These are phyloP conservation scores for Limonium bicolor DNA, from an alignment of 148 eudicot species.

Conservation along the genomic window DNA sequence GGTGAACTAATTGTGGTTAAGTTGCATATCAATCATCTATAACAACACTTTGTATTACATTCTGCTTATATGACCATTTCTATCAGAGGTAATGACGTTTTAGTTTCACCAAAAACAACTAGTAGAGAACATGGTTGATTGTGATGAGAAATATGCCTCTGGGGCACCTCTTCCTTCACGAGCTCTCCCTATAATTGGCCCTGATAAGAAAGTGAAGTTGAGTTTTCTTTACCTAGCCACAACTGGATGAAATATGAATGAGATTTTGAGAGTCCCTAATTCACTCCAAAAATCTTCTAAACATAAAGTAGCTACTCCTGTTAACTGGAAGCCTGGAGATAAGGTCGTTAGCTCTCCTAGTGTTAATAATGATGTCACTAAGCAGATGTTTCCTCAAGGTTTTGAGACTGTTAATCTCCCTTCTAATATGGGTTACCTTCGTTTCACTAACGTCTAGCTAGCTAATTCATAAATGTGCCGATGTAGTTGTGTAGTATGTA, in stretches of 20 bases:
- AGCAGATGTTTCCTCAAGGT: constrained; percentile 61
- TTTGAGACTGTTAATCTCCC: constrained; percentile 47
- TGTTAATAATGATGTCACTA: constrained; percentile 47
- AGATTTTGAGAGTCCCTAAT: constrained; percentile 70
- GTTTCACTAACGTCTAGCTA: constrained; percentile 41
- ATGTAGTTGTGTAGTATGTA: neutral
- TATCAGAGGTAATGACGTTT: no score
- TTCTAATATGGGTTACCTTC: constrained; percentile 56
- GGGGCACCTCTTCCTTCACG: constrained; percentile 56
- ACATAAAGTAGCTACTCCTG: constrained; percentile 74
- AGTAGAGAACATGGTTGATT: constrained; percentile 98
- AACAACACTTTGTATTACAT: no score
- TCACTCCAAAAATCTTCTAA: constrained; percentile 48
- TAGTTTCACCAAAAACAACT: no score
- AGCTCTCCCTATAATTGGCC: constrained; percentile 69
- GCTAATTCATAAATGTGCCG: neutral
- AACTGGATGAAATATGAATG: constrained; percentile 87
- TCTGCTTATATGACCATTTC: no score
- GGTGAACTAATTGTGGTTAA: no score
- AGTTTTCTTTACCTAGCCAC: constrained; percentile 81
- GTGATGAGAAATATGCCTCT: constrained; percentile 42
- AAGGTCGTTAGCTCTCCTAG: constrained; percentile 62
- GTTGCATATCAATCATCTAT: no score
- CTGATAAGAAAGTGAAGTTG: constrained; percentile 75
- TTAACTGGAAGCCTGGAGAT: constrained; percentile 73